phyloP scores from a whole-genome alignment of 768 basidiomycete species.

The Termitomyces sp. region DNA sequence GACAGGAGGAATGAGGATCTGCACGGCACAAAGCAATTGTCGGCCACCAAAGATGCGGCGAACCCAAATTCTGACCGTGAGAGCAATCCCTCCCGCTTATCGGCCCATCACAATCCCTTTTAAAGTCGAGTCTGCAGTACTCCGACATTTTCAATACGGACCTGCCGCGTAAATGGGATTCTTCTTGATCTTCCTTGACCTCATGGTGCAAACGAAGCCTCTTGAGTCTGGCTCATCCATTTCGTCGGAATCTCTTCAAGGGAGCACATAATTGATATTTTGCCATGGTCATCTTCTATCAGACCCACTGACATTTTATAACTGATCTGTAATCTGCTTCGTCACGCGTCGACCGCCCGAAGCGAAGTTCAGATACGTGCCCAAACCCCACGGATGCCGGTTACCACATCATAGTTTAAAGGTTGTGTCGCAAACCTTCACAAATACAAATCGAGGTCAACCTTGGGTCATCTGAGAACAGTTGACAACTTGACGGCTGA shows the following conservation, averaged over 20 bases:
- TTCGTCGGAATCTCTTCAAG: not conserved
- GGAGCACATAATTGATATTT: no score
- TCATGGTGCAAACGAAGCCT: not conserved
- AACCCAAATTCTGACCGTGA: constrained; percentile 14
- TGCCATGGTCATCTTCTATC: no score
- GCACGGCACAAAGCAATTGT: constrained; percentile 7
- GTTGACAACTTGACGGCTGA: not conserved
- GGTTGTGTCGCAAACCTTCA: not conserved
- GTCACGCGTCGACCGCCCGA: not conserved
- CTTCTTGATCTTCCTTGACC: constrained; percentile 10
- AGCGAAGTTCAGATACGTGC: not conserved
- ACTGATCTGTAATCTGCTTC: no score
- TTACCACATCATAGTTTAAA: not conserved
- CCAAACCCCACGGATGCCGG: not conserved
- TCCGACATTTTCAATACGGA: not conserved
- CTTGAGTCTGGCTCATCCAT: no score
- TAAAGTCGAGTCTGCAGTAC: not conserved
- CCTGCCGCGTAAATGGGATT: not conserved
- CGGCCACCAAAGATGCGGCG: constrained; percentile 13
- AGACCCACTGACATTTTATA: no score
- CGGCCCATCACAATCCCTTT: not conserved
- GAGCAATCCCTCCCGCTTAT: constrained; percentile 2
- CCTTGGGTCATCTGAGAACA: not conserved
- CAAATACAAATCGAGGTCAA: not conserved
- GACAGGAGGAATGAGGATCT: not conserved